Percentiles rank a stretch among this genome's conserved stretches.
These are phyloP conservation scores for Rhizopogon roseolus DNA, from an alignment of 768 basidiomycete species.

Conservation along the genomic window DNA sequence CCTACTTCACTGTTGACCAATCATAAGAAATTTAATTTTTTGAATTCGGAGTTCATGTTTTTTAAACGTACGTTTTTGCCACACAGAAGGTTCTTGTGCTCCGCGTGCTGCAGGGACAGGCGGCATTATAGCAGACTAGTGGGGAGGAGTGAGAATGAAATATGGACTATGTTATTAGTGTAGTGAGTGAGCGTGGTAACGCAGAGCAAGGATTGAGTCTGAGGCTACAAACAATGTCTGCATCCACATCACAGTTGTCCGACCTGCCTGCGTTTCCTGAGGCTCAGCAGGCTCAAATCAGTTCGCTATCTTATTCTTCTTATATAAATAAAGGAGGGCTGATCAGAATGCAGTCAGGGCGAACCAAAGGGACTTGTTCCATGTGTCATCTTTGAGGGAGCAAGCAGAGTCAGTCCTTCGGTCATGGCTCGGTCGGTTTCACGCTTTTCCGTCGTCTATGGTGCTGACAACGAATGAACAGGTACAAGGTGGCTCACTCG, in stretches of 20 bases:
- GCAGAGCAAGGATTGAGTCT: background rate
- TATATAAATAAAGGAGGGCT: slow-evolving; percentile 1
- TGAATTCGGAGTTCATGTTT: background rate
- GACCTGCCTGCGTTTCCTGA: slow-evolving; percentile 53
- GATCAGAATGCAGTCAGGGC: slow-evolving; percentile 58
- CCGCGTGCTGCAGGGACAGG: slow-evolving; percentile 28
- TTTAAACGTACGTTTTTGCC: slow-evolving; percentile 63
- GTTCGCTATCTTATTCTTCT: slow-evolving; percentile 38
- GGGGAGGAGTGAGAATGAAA: background rate
- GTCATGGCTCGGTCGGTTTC: slow-evolving; percentile 65
- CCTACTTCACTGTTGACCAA: slow-evolving; percentile 56
- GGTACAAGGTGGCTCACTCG: slow-evolving; percentile 76
- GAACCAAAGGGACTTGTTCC: slow-evolving; percentile 78
- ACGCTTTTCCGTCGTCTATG: background rate
- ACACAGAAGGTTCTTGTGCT: slow-evolving; percentile 56
- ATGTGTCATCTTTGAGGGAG: slow-evolving; percentile 69
- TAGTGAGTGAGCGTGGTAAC: background rate
- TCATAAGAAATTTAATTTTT: background rate
- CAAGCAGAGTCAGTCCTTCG: slow-evolving; percentile 72
- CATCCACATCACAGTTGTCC: slow-evolving; percentile 9
- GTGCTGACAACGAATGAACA: slow-evolving; percentile 25
- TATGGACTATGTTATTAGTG: background rate
- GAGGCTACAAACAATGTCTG: background rate
- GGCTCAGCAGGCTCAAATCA: slow-evolving; percentile 85
- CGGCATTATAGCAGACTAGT: background rate